A percentile compares a stretch with the other conserved stretches of the same genome.
Conservation (phyloP, 1,284 basidiomycete species). For the Cutaneotrichosporon curvatum region DNA sequence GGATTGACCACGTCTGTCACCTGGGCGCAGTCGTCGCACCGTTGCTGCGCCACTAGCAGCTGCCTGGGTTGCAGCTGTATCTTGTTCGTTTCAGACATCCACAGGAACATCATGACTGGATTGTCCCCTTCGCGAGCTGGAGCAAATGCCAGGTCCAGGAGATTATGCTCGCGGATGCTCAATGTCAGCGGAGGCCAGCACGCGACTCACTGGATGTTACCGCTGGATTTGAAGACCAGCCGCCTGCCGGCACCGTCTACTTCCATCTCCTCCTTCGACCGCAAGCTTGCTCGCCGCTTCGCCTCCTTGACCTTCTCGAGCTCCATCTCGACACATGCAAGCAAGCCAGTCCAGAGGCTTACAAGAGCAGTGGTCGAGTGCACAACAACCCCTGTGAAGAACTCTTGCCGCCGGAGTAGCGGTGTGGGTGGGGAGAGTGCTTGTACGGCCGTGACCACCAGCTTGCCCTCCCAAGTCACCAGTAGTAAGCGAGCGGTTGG, state of each 20-base stretch:
- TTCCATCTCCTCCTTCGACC: slow-evolving; percentile 2
- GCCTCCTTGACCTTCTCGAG: slow-evolving; percentile 33
- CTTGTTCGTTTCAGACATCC: slow-evolving; percentile 32
- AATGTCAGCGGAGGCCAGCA: neutral
- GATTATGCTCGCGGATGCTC: slow-evolving; percentile 67
- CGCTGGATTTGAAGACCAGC: slow-evolving; percentile 34
- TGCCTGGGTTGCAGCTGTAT: slow-evolving; percentile 59
- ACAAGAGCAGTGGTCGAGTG: slow-evolving; percentile 29
- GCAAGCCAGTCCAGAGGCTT: slow-evolving; percentile 42
- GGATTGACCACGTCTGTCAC: slow-evolving; percentile 53
- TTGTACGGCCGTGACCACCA: slow-evolving; percentile 30
- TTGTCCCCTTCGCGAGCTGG: slow-evolving; percentile 46
- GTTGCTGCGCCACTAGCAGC: slow-evolving; percentile 56
- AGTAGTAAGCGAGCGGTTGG: slow-evolving; percentile 41
- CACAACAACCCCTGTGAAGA: slow-evolving; percentile 36
- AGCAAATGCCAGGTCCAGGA: slow-evolving; percentile 64
- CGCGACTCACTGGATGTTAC: slow-evolving; percentile 44
- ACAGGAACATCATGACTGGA: slow-evolving; percentile 59
- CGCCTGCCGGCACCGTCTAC: slow-evolving; percentile 13
- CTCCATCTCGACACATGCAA: slow-evolving; percentile 41
- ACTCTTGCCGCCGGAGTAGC: slow-evolving; percentile 39
- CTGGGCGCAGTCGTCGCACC: slow-evolving; percentile 27
- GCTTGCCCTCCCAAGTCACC: slow-evolving; percentile 23
- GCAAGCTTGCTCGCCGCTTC: slow-evolving; percentile 21
- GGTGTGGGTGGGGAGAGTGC: slow-evolving; percentile 32